phyloP scores from a whole-genome alignment of 1,139 yeast species.

The Yamadazyma pseudoaaseri region DNA sequence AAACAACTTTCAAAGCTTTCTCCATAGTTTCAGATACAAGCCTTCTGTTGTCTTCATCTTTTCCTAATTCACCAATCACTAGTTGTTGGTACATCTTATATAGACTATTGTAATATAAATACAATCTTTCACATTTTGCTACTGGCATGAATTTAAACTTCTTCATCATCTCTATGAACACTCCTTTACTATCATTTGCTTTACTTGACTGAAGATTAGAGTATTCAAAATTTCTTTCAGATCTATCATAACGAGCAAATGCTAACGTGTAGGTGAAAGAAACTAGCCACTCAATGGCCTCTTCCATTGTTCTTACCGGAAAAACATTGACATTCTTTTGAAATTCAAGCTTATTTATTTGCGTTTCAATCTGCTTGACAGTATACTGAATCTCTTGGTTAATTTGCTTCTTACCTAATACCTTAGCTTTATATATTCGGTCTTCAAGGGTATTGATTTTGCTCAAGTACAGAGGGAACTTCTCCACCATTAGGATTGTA shows the following conservation, averaged over 20 bases:
- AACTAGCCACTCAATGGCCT: conserved; percentile 52
- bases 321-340: conserved; percentile 43
- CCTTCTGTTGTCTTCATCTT: conserved; percentile 24
- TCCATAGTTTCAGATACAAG: conserved; percentile 39
- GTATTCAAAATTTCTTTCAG: conserved; percentile 50
- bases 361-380: conserved; percentile 35
- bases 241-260: conserved; percentile 52
- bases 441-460: conserved; percentile 47
- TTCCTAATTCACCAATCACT: conserved; percentile 27
- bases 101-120: conserved; percentile 37
- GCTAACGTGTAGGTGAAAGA: conserved; percentile 59
- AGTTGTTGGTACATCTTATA: conserved; percentile 33
- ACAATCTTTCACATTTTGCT: conserved; percentile 35
- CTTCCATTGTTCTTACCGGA: conserved; percentile 44
- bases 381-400: conserved; percentile 22
- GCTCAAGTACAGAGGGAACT: conserved; percentile 43
- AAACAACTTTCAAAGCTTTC: conserved; percentile 41
- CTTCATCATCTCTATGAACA: conserved; percentile 48
- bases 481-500: conserved; percentile 48
- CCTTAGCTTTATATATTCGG: conserved; percentile 41
- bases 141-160: conserved; percentile 59
- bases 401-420: conserved; percentile 20
- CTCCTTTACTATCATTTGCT: conserved; percentile 47
- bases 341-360: conserved; percentile 29
- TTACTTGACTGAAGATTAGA: conserved; percentile 54